Evolutionary conservation across 768 basidiomycete species (phyloP), one percentile per base, ranked within the genome.

Genomic region (Agrocybe praecox): DNA sequence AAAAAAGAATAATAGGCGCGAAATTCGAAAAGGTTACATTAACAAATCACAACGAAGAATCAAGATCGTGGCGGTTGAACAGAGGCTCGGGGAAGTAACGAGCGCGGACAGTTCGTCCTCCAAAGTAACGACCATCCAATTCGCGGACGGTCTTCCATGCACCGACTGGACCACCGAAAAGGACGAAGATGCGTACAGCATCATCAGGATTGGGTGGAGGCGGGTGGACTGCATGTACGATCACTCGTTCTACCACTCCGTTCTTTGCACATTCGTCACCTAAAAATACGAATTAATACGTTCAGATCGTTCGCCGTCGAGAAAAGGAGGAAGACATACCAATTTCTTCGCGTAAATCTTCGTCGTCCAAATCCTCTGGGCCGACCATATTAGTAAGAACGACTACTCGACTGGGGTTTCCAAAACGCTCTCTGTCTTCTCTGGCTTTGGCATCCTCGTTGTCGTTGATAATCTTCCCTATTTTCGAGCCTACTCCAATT

Each of bases 141-240:
- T 96, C 94, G 47, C 94, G 84, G 2, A 96, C 92, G 0, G 94
- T 95, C 72, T 94, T 93, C 96, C 95, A 98, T 6, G 96, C 96
- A 11, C 94, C 96, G 0, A 83, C 95, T 5, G 92, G 92, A 1
- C 96, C 96, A 0, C 87, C 86, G 65, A 96, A 98, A 51, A 91
- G 75, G 15, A 98, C 89, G 67, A 97, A 98, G 52, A 98, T 88
- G 50, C 95, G 87, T 4, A 97, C 89, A 1, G 88, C 86, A n/a
- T 94, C 89, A n/a, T 87, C 86, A 2, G 84, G 78, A 47, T 88
- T 79, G 2, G 71, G 59, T 0, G 92, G 83, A 1, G 82, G 75
- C 2, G 93, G 92, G 42, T 87, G 77, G 45, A 90, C 82, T 36
- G 84, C 73, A 63, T 98, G 95, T 1, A 97, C 82, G 22, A 95